Evolutionary conservation across 2,329 filamentous ascomycete species (phyloP), one percentile per base, ranked within the genome.

Genomic region (Pseudogymnoascus sp.): DNA sequence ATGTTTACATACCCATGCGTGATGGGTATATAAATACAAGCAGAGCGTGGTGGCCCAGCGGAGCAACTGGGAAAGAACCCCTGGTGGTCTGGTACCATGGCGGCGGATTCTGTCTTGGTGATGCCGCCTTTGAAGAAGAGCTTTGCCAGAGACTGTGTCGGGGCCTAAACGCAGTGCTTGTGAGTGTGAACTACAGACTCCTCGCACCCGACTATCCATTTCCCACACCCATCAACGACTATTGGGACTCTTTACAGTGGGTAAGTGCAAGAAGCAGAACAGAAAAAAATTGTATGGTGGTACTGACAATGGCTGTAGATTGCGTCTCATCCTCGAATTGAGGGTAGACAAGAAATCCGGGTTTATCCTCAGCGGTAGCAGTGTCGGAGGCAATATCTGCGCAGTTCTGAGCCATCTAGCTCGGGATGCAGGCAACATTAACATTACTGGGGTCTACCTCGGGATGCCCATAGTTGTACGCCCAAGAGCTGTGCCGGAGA

Each of bases 351-450:
- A 77, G 0, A 69, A 71, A 4, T 72, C 73, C 11, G 80, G 79
- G 0, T 82, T 83, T 65, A 65, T 83, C n/a, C 64, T 82, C 11
- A 79, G 79, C 15, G 81, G 81, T 0, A 75, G 76, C 1, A 80
- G 78, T 10, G 79, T 81, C 4, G 79, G 78, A 15, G 78, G 73
- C 11, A 77, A 77, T 60, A 72, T 79, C 21, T 65, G 73, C 5
- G 74, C 76, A 1, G 74, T 76, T 0, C 66, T 77, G 2, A 70
- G 74, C 4, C 78, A 78, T 65, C 71, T 76, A 1, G 74, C 76
- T 1, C 72, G 76, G 1, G 76, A 80, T 61, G 73, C 79, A 28
- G 69, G 72, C 11, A 68, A 80, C 1, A 77, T 78, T 0, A 75
- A 76, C 3, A 66, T 82, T 13, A 82, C 80, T 0, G 80, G 80